Evolutionary conservation across 73 alveolate genomes (phyloP), one percentile per base, ranked within the genome.

Genomic region (Urostyla sp.): DNA sequence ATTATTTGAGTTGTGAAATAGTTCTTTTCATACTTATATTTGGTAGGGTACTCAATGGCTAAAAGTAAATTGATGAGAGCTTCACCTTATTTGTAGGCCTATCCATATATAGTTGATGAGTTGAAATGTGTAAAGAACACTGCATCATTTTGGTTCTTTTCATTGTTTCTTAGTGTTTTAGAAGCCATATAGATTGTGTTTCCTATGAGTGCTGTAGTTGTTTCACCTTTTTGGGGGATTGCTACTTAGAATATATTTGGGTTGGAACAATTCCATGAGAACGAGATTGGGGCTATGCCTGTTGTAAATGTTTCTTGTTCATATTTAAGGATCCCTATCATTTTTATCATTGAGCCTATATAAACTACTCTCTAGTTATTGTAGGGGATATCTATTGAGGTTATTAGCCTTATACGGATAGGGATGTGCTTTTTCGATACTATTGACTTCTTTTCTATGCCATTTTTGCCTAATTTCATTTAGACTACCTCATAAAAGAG

Each of bases 271-370:
- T 80, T 50, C 98, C 98, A 92, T 32, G 73, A 66, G 67, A 56
- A 92, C 30, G 79, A 61, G 58, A 92, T 72, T 10, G 95, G 95
- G 0, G 95, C 98, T 31, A 85, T 75, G 31, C 94, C 95, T 83
- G 88, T 91, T 8, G 95, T 89, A 84, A 92, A 92, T 30, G 91
- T 89, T 57, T 92, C 98, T 55, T 84, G 67, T 43, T 86, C 84
- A 66, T 89, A 87, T 82, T 89, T 92, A 35, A 92, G 75, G 45
- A 85, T 93, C 24, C 93, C 91, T 56, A 89, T 61, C 72, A 92
- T 56, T 67, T 94, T 88, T 4, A 90, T 89, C 63, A 93, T 80
- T n/a, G 94, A 85, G 63, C 84, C 91, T 11, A 90, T 53, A 74
- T 81, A 92, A 15, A 92, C 87, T 58, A 87, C 81, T 60, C 98